Base-by-base conservation (phyloP, 768 basidiomycete species). In the Rhodotorula toruloides region DNA sequence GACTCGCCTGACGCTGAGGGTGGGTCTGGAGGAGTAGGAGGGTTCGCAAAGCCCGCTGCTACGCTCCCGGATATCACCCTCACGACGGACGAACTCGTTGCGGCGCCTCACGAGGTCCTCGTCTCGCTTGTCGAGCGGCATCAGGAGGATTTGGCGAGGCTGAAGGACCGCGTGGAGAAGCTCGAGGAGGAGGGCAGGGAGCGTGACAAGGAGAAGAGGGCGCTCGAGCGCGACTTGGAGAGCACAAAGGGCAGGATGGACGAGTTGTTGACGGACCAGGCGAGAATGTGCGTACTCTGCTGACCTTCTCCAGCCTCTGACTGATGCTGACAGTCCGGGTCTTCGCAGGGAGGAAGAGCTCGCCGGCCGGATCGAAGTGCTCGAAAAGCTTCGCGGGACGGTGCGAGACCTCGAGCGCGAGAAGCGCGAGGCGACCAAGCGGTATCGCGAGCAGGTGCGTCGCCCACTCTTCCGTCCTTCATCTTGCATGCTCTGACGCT, bases 361-460 rank as follows among this genome's bases (percentile, higher is more conserved):
- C 77, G 85, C 85, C 32, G 85, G 88, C 42, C 85, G 88, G 53
- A 85, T 90, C 71, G 89, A 91, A 72, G 85, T 91, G 43, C 80
- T 85, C 43, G 90, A 91, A 67, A 91, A 91, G 77, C 81, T 93
- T 57, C 81, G 91, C 64, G 77, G 81, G 25, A 88, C 92, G 77
- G 83, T 90, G 47, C 86, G 87, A 69, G 90, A 91, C 65, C 78
- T 92, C 27, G 91, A 93, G 79, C 90, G 85, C 77, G 91, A 93
- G 78, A 91, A 89, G 78, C 80, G 89, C 65, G 91, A 92, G 67
- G 48, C 86, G 34, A 85, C 86, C 63, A 84, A 89, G 68, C 82
- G 90, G 70, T 92, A 92, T 76, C 88, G 89, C 58, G 91, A 92
- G 75, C 90, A 94, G 84, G 90, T 88, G 59, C 67, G 80, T 34